A percentile compares a stretch with the other conserved stretches of the same genome.
Evolutionary conservation across 352 stramenopile species (phyloP).

Genomic region (Phytophthora pini): DNA sequence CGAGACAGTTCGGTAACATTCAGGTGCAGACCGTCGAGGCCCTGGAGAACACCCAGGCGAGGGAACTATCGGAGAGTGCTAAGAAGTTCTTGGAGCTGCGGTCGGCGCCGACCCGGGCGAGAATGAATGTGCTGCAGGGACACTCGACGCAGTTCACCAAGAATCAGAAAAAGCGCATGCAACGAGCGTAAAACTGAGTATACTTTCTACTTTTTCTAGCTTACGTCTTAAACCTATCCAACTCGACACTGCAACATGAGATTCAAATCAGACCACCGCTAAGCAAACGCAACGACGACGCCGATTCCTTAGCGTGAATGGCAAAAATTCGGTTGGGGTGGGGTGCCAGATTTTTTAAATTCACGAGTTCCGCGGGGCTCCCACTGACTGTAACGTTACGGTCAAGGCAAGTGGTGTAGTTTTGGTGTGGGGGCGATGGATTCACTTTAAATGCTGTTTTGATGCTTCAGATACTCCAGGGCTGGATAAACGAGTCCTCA

Average conservation of each 20-base stretch:
- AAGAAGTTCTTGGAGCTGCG: constrained; percentile 59
- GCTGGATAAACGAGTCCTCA: constrained; percentile 9
- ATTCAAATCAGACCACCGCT: too few species aligned
- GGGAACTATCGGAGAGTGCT: constrained; percentile 51
- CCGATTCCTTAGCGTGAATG: too few species aligned
- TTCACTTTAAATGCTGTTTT: constrained; percentile 18
- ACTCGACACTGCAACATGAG: too few species aligned
- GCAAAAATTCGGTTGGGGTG: too few species aligned
- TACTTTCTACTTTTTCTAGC: too few species aligned
- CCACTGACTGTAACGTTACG: too few species aligned
- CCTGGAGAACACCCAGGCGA: constrained; percentile 49
- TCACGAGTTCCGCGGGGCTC: too few species aligned
- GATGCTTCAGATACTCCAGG: background rate
- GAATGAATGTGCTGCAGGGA: constrained; percentile 76
- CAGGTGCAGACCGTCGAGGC: constrained; percentile 75
- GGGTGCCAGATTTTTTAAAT: too few species aligned
- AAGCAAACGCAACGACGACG: too few species aligned
- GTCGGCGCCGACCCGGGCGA: constrained; percentile 53
- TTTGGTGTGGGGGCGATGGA: background rate
- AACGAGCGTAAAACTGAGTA: constrained; percentile 4
- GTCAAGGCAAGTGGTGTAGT: constrained; percentile 28
- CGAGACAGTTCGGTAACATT: constrained; percentile 77
- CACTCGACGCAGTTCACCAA: constrained; percentile 76
- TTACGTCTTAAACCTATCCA: too few species aligned
- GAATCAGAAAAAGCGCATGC: constrained; percentile 62